Conservation (phyloP, 768 basidiomycete genomes). For the Kwoniella dejecticola region DNA sequence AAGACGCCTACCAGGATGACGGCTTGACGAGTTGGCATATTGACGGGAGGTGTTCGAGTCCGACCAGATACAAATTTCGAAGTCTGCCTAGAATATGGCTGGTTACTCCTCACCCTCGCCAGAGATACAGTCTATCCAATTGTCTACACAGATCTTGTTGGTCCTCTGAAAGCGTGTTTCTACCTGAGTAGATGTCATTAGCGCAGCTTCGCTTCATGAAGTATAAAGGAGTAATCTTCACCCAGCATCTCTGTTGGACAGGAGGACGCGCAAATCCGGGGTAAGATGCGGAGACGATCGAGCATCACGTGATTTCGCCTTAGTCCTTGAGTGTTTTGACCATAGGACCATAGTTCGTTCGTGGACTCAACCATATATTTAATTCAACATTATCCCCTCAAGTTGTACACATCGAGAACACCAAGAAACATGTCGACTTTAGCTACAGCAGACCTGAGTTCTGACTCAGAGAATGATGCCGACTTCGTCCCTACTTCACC, state of each 20-base stretch:
- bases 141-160: no score
- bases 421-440: conserved; percentile 49
- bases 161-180: no score
- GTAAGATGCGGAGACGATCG: background rate
- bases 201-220: no score
- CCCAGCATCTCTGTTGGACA: no score
- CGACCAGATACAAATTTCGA: no score
- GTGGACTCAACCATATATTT: conserved; percentile 1
- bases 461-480: conserved; percentile 30
- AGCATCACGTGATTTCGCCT: background rate
- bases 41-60: background rate
- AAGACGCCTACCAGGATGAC: conserved; percentile 5
- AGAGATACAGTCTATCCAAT: no score
- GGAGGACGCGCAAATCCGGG: background rate
- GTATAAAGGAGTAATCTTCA: background rate
- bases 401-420: no score
- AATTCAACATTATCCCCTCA: background rate
- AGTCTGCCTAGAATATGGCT: no score
- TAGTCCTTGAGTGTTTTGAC: no score
- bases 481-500: conserved; percentile 37
- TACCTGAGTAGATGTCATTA: no score
- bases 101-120: no score
- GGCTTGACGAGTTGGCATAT: conserved; percentile 10
- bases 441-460: conserved; percentile 33
- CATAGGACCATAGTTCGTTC: no score